Conservation (phyloP, 768 basidiomycete genomes). For the Trametes gibbosa region DNA sequence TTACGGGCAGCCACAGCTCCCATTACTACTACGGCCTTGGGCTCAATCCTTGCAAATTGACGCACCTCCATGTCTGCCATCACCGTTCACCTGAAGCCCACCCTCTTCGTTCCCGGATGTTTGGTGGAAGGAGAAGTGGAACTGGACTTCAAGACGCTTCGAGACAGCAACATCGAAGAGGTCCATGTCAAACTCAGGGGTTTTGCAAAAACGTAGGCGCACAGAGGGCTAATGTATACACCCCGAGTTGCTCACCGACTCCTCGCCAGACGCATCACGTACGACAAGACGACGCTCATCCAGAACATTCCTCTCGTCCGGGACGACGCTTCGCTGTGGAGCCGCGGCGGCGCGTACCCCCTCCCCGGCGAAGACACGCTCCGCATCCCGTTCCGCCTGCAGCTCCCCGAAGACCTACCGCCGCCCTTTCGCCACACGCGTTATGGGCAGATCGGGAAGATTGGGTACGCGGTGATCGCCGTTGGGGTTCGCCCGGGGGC, state of each 20-base stretch:
- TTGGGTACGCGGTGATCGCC: slow-evolving; percentile 3
- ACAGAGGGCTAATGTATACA: slow-evolving; percentile 6
- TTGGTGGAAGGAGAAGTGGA: slow-evolving; percentile 12
- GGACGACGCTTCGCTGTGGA: slow-evolving; percentile 1
- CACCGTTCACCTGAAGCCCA: not conserved
- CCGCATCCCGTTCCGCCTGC: slow-evolving; percentile 15
- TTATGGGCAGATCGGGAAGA: not conserved
- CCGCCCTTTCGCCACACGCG: slow-evolving; percentile 9
- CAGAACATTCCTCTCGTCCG: not conserved
- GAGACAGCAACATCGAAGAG: slow-evolving; percentile 6
- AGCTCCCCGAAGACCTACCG: slow-evolving; percentile 5
- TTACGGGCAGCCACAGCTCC: too few relatives aligned
- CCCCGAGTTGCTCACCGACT: not conserved
- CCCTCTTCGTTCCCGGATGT: slow-evolving; percentile 1
- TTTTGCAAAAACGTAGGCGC: slow-evolving; percentile 7
- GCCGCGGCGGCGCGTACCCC: slow-evolving; percentile 2
- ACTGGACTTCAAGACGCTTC: slow-evolving; percentile 6
- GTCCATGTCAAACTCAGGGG: slow-evolving; percentile 14
- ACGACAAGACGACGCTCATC: not conserved
- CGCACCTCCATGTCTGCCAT: not conserved
- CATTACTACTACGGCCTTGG: too few relatives aligned
- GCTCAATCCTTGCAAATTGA: not conserved
- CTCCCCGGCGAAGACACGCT: slow-evolving; percentile 7
- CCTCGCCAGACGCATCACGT: not conserved
- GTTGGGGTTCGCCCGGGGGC: slow-evolving; percentile 15